These are phyloP conservation scores for Globisporangium lucens DNA, from an alignment of 352 stramenopile species.

Conservation along the genomic window DNA sequence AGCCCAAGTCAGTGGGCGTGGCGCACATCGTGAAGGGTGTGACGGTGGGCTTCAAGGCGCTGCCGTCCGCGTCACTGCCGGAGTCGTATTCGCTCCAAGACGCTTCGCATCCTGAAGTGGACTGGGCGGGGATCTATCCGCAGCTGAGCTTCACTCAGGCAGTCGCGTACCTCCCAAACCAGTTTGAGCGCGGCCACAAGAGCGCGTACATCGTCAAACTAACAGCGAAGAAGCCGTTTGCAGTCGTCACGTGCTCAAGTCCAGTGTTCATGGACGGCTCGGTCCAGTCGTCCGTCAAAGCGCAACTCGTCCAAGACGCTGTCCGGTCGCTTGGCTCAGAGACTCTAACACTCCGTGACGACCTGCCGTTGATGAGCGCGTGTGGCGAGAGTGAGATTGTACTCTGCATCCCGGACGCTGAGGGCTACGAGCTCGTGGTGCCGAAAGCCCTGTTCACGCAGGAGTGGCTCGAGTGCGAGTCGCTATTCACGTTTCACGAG, in stretches of 20 bases:
- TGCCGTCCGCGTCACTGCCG: constrained; percentile 5
- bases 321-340: constrained; percentile 1
- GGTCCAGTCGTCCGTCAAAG: constrained; percentile 9
- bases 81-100: not conserved
- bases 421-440: constrained; percentile 18
- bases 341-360: not conserved
- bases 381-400: constrained; percentile 12
- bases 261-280: constrained; percentile 11
- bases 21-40: not conserved
- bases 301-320: constrained; percentile 10
- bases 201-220: constrained; percentile 18
- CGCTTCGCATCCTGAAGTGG: not conserved
- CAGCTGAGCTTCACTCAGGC: constrained; percentile 25
- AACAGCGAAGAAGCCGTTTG: constrained; percentile 1
- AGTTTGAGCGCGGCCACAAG: constrained; percentile 21
- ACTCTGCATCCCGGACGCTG: constrained; percentile 20
- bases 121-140: constrained; percentile 28
- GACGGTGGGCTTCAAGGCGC: constrained; percentile 16
- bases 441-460: constrained; percentile 21
- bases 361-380: constrained; percentile 13
- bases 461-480: constrained; percentile 19
- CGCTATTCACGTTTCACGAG: constrained; percentile 21
- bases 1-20: not conserved
- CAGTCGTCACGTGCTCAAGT: constrained; percentile 8
- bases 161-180: constrained; percentile 25